Evolutionary conservation across 345 rosid genomes (phyloP), one percentile per base, ranked within the genome.

Genomic region (Firmiana major): DNA sequence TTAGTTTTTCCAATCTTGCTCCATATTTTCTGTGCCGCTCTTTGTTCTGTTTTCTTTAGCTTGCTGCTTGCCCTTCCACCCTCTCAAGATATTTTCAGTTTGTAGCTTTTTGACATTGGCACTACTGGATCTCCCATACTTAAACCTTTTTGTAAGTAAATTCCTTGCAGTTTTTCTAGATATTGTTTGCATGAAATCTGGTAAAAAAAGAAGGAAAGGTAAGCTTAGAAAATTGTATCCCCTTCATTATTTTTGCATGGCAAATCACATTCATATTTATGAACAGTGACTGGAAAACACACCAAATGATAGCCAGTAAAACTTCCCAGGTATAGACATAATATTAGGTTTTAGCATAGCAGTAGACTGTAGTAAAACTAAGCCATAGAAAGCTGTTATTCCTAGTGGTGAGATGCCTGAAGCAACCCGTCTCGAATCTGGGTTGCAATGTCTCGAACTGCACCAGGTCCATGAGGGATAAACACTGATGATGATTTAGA

Each of bases 381-480:
- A 13, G 9, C 2, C 63, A 24, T 10, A 11, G 19, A 26, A 60
- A 26, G 46, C 69, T 22, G 15, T 45, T 45, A 67, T 12, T 43
- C n/a, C 8, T 67, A 38, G 9, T 70, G 36, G 22, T 45, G 59
- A 75, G 60, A 60, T 21, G 82, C 82, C 59, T 82, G 82, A 46
- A 82, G 82, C 53, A 82, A 51, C 2, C 85, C 80, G 71, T 79
- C 66, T 10, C 85, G 77, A 46, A 82, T 79, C 68, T 82, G 82
- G 4, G 82, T 46, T 38, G 82, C 82, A 4, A 82, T 28, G 51
- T 82, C 85, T 5, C 68, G 45, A 40, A 82, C 80, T 4, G 82
- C 85, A 11, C 85, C 79, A 7, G 85, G 82, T 45, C 85, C 85
- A 49, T 79, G 85, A 28, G 85, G 85, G 21, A 82, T 79, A 13